These are phyloP conservation scores for Apium graveolens DNA, from an alignment of 129 eudicot genomes.

Conservation along the genomic window DNA sequence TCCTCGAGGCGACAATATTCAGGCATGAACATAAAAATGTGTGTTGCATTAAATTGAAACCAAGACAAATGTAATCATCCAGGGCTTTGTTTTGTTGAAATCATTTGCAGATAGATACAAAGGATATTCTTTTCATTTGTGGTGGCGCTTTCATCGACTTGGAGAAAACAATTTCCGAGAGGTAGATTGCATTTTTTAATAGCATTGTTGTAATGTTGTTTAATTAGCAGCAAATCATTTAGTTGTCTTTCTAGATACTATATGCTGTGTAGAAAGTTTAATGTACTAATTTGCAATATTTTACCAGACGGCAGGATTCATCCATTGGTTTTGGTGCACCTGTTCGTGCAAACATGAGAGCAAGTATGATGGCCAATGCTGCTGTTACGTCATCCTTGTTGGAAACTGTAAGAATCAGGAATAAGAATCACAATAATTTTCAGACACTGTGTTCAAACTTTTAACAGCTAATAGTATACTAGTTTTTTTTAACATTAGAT, in stretches of 20 bases:
- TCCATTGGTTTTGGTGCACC: constrained; percentile 98
- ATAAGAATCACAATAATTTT: neutral
- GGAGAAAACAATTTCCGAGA: constrained; percentile 91
- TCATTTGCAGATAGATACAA: constrained; percentile 65
- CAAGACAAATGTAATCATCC: neutral
- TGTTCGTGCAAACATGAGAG: constrained; percentile 89
- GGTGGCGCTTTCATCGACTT: constrained; percentile 90
- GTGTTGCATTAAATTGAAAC: neutral
- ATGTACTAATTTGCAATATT: constrained; percentile 10
- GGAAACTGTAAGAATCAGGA: constrained; percentile 57
- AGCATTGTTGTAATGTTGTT: neutral
- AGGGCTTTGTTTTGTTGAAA: constrained; percentile 3
- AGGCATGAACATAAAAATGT: constrained; percentile 38
- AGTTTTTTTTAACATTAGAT: neutral
- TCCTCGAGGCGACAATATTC: constrained; percentile 84
- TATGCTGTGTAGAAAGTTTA: constrained; percentile 5
- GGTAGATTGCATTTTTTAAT: constrained; percentile 30
- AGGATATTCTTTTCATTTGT: constrained; percentile 87
- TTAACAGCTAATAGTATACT: neutral
- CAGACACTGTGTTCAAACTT: neutral
- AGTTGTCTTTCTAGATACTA: neutral
- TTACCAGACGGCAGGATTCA: constrained; percentile 81
- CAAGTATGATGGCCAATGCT: constrained; percentile 53
- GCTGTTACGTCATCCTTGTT: constrained; percentile 68
- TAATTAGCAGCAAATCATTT: neutral